These are phyloP conservation scores for Vanderwaltozyma yarrowii DNA, from an alignment of 805 yeast species.

Conservation along the genomic window DNA sequence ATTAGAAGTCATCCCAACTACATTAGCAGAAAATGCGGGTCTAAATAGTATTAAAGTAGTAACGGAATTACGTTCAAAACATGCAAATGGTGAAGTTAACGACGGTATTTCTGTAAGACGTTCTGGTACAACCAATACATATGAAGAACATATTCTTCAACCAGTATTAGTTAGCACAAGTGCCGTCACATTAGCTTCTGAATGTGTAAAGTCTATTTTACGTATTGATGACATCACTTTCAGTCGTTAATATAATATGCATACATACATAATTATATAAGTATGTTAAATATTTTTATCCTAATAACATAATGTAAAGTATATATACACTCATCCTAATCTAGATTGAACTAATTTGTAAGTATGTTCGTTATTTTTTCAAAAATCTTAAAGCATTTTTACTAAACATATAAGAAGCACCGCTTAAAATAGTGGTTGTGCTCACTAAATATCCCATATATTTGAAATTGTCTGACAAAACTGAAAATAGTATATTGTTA, in stretches of 20 bases:
- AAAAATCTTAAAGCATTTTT: conserved; percentile 57
- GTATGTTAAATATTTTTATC: background rate
- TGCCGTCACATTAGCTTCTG: conserved; percentile 90
- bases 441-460: conserved; percentile 48
- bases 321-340: too few species aligned
- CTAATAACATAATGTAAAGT: background rate
- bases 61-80: conserved; percentile 84
- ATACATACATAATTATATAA: conserved; percentile 1
- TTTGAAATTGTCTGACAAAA: conserved; percentile 4
- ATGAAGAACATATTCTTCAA: conserved; percentile 88
- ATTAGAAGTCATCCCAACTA: conserved; percentile 84
- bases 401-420: conserved; percentile 63
- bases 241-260: conserved; percentile 44
- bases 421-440: conserved; percentile 66
- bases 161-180: conserved; percentile 93
- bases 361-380: too few species aligned
- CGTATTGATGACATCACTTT: conserved; percentile 97
- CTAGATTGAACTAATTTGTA: too few species aligned
- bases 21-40: conserved; percentile 93
- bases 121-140: conserved; percentile 85
- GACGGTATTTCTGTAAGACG: conserved; percentile 97
- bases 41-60: conserved; percentile 84
- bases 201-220: conserved; percentile 88
- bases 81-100: conserved; percentile 79
- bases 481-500: too few species aligned